Evolutionary conservation across 1,284 basidiomycete genomes (phyloP), one percentile per base, ranked within the genome.

Genomic region (Ustilago lituana): DNA sequence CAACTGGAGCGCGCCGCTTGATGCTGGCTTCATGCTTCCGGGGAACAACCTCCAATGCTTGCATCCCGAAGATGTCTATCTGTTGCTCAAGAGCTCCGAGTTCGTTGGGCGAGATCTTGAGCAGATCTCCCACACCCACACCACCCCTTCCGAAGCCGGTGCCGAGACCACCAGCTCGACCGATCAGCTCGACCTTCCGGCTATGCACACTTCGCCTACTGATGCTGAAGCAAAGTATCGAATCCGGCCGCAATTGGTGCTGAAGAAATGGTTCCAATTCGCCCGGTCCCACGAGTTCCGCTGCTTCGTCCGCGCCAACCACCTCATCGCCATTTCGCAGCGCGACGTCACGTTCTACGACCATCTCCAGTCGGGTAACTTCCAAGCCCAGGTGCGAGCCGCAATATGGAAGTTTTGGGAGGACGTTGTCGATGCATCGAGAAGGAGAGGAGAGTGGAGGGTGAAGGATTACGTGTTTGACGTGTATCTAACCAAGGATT

Each of bases 81-180:
- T 97, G 40, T 84, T 96, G 0, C 86, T 98, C 68, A 98, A 98
- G 83, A 92, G 91, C 2, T 93, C 91, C 43, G 92, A 97, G 80
- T 96, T 96, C 73, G 85, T 93, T 40, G 86, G 87, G 7, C 91
- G 95, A 70, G 94, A 94, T 79, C 82, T 95, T 4, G 86, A 86
- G 65, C 77, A 84, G 5, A 85, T 82, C 4, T 69, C 74, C 17
- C 80, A 81, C 27, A 29, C 27, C 12, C 7, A 6, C 27, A 29
- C 27, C 27, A 29, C 27, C 27, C 7, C 27, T 12, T 7, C 27
- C 27, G 12, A 6, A 6, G 27, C 27, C 27, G 12, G n/a, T n/a
- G n/a, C n/a, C n/a, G n/a, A n/a, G n/a, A n/a, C n/a, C n/a, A n/a
- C n/a, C n/a, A n/a, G n/a, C n/a, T n/a, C n/a, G n/a, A n/a, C n/a